These are phyloP conservation scores for Puccinia triticina DNA, from an alignment of 1,284 basidiomycete genomes.

Conservation along the genomic window DNA sequence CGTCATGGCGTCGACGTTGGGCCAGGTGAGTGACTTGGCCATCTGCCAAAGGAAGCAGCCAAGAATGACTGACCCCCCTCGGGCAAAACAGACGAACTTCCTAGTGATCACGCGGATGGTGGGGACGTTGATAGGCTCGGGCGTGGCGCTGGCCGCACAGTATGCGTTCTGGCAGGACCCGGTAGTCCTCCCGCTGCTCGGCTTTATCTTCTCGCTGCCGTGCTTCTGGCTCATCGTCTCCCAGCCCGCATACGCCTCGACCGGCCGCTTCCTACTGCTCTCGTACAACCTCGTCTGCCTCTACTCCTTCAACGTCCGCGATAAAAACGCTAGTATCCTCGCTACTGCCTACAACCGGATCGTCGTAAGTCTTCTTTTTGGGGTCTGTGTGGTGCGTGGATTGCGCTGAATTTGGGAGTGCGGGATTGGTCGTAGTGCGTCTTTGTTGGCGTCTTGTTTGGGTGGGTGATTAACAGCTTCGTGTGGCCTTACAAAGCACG, in stretches of 20 bases:
- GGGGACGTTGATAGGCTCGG: slow-evolving; percentile 33
- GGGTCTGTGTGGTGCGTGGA: background rate
- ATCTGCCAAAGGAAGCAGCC: background rate
- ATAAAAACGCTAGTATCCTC: slow-evolving; percentile 34
- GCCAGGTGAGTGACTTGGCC: slow-evolving; percentile 32
- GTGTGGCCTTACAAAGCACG: slow-evolving; percentile 50
- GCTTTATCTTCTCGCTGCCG: slow-evolving; percentile 32
- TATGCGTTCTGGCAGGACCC: slow-evolving; percentile 39
- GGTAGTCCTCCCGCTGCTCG: slow-evolving; percentile 28
- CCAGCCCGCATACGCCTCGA: slow-evolving; percentile 67
- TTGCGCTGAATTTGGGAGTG: too few species aligned
- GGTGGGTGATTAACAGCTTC: slow-evolving; percentile 45
- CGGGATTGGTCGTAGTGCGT: slow-evolving; percentile 24
- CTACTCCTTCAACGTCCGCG: slow-evolving; percentile 67
- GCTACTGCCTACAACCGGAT: slow-evolving; percentile 39
- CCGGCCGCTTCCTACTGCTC: slow-evolving; percentile 82
- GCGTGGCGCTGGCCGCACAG: slow-evolving; percentile 23
- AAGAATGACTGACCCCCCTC: background rate
- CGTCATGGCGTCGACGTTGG: slow-evolving; percentile 46
- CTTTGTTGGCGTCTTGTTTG: slow-evolving; percentile 44
- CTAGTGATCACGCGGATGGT: slow-evolving; percentile 31
- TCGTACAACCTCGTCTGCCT: slow-evolving; percentile 87
- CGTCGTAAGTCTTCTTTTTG: slow-evolving; percentile 18
- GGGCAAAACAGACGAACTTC: slow-evolving; percentile 32
- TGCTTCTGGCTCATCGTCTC: slow-evolving; percentile 45